Evolutionary conservation across 2,329 filamentous ascomycete genomes (phyloP), one percentile per base, ranked within the genome.

Genomic region (Talaromyces sp.): DNA sequence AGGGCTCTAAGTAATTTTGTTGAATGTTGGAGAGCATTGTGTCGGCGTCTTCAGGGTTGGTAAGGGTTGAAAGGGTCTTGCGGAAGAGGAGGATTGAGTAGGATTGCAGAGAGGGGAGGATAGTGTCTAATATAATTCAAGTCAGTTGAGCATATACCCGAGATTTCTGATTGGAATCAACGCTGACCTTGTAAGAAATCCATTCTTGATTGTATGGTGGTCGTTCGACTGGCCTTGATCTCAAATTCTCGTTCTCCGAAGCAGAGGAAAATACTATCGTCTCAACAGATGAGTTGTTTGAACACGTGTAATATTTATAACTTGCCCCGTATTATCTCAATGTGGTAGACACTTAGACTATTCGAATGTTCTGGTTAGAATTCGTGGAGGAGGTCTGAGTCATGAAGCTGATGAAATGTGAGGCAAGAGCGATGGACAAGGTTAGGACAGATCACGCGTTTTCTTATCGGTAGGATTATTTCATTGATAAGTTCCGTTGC

Each of bases 1-100:
- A 84, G 23, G 76, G 79, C 66, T 85, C 81, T 3, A 86, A 69
- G 61, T 81, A 76, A 57, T 67, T 61, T 33, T 71, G 62, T 55
- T 71, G 70, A 16, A 77, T 23, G 59, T 66, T 64, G 28, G 67
- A 28, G 44, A 66, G 42, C 18, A 69, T 48, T 3, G 69, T 67
- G 18, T 68, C 63, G 8, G 63, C 63, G 18, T 64, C 63, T 52
- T 71, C 16, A 48, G 70, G 68, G 44, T 65, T 62, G 55, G 58
- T 46, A 5, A 50, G 52, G 25, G 58, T 33, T n/a, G 63, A 48
- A 18, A 57, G 35, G 12, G 55, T 56, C 18, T 64, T 64, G 11
- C 37, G 60, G 60, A 62, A 46, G 63, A 64, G 60, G 11, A 58
- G 57, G 58, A 63, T 44, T 23, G 63, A 67, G 60, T 62, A 56